Evolutionary conservation across 805 yeast species (phyloP), one percentile per base, ranked within the genome.

Genomic region (Aciculoconidium aculeatum): DNA sequence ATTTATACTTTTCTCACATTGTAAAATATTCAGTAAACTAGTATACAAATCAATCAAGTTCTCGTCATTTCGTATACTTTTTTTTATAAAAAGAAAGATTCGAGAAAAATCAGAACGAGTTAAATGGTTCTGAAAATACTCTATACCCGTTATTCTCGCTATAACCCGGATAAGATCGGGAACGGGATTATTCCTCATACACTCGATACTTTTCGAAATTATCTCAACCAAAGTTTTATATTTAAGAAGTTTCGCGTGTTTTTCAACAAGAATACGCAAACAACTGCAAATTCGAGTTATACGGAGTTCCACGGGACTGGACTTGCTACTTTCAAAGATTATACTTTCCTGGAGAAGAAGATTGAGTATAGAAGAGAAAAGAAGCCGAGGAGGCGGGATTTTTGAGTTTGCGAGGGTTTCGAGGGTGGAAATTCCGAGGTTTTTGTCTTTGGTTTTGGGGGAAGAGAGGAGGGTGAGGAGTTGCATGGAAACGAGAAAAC

Each of bases 381-480:
- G n/a, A n/a, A n/a, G n/a, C n/a, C n/a, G n/a, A n/a, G n/a, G n/a
- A n/a, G n/a, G n/a, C n/a, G n/a, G n/a, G n/a, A n/a, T n/a, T n/a
- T n/a, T n/a, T n/a, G n/a, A n/a, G n/a, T n/a, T n/a, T n/a, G n/a
- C n/a, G n/a, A n/a, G n/a, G n/a, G n/a, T n/a, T n/a, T n/a, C n/a
- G n/a, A n/a, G n/a, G n/a, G n/a, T n/a, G n/a, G n/a, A n/a, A n/a
- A n/a, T 35, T n/a, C n/a, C n/a, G n/a, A n/a, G n/a, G 37, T 59
- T 72, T 21, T 84, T 54, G 9, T 75, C 82, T 37, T 67, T 69
- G 17, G 73, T 54, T 42, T 70, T 77, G 3, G 65, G 36, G 1
- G 84, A 77, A 14, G 55, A 15, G 12, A 31, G 55, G 21, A 21
- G 11, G 4, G 30, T 11, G 12, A 22, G 30, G 18, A 23, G 8